Conservation (phyloP, 805 yeast species). For the Metschnikowia cubensis region DNA sequence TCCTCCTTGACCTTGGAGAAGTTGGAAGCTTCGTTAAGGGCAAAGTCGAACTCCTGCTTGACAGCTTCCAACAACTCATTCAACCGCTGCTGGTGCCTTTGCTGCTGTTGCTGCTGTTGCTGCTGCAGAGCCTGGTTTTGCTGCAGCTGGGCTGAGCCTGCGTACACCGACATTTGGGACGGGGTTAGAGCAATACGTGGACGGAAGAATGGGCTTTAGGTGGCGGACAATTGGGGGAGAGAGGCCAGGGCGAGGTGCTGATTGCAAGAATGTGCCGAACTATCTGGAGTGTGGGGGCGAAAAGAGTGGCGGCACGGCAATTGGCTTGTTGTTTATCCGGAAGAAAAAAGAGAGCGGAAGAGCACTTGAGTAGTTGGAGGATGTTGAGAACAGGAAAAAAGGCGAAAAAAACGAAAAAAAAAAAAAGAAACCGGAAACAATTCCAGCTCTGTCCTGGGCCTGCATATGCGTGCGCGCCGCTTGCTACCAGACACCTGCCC, state of each 20-base stretch:
- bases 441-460: background rate
- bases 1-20: conserved; percentile 90
- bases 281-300: background rate
- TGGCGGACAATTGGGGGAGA: background rate
- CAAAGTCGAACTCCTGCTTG: conserved; percentile 83
- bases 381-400: conserved; percentile 8
- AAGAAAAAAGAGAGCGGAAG: conserved; percentile 6
- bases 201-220: background rate
- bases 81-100: conserved; percentile 45
- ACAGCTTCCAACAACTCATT: conserved; percentile 87
- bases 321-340: conserved; percentile 5
- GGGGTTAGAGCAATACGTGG: background rate
- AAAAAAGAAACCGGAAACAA: conserved; percentile 3
- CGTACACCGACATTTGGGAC: conserved; percentile 18
- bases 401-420: conserved; percentile 5
- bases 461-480: conserved; percentile 3
- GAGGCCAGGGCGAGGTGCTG: background rate
- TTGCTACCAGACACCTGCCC: background rate
- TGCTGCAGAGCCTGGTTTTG: conserved; percentile 17
- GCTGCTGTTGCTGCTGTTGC: conserved; percentile 34
- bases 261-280: background rate
- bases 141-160: conserved; percentile 21
- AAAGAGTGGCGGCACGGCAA: conserved; percentile 4
- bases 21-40: conserved; percentile 78
- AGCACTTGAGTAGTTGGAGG: conserved; percentile 7